These are phyloP conservation scores for Citrus cavaleriei DNA, from an alignment of 345 rosid genomes.

Conservation along the genomic window DNA sequence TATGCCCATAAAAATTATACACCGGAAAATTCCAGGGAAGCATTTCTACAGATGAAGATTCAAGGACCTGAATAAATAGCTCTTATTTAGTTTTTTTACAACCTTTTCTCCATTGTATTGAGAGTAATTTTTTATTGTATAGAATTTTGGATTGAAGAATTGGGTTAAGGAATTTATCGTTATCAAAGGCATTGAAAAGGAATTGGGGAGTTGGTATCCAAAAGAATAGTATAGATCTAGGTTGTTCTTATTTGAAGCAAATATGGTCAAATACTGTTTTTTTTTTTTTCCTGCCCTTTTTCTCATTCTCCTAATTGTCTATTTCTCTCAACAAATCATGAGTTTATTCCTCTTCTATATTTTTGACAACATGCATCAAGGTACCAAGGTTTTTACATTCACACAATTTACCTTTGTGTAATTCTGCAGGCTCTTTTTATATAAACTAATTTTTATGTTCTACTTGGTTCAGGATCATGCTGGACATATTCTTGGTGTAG, in stretches of 20 bases:
- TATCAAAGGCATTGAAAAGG: neutral
- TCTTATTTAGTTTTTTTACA: neutral
- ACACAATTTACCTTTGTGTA: neutral
- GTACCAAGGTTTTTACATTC: neutral
- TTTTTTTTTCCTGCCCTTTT: neutral
- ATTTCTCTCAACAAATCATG: neutral
- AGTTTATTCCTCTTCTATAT: neutral
- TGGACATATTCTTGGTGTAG: slow-evolving; percentile 89
- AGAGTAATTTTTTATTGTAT: neutral
- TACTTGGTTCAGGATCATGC: slow-evolving; percentile 75
- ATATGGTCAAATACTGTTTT: neutral
- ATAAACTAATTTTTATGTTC: slow-evolving; percentile 6
- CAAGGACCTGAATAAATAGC: neutral
- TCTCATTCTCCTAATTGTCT: neutral
- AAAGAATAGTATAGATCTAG: neutral
- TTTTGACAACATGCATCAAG: neutral
- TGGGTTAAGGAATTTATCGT: neutral
- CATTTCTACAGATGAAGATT: neutral
- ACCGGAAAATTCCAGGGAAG: neutral
- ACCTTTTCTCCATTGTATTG: neutral
- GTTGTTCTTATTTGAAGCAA: neutral
- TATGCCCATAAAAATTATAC: neutral
- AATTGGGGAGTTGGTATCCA: neutral
- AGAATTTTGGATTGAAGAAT: neutral
- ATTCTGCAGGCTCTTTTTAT: neutral